Evolutionary conservation across 305 asterid species (phyloP), one percentile per base, ranked within the genome.

Genomic region (Plantago lanceolata): DNA sequence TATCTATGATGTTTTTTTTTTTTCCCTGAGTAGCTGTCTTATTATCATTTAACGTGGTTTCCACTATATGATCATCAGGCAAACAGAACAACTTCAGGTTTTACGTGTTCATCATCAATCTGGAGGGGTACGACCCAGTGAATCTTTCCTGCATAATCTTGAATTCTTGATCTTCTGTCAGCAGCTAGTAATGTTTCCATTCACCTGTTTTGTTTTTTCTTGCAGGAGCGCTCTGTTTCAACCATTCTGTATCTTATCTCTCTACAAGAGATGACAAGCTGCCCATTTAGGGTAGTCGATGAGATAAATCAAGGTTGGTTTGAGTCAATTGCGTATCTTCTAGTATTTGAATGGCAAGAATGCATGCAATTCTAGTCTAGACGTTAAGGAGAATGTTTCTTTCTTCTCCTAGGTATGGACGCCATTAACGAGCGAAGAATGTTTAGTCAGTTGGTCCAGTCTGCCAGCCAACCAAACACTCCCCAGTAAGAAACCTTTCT

Each of bases 231-330:
- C 47, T 94, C 99, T 5, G 99, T 94, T 77, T 88, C 99, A 44
- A 94, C 99, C 31, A 90, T 94, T 79, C 96, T 94, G 62, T 94
- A 90, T 81, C 95, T 94, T 16, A 92, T 94, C 73, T 93, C 99
- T 66, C 81, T 93, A 71, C 99, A 93, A 88, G 96, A 93, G 80
- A 92, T 94, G 18, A 90, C 99, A 45, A 82, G 84, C 81, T 94
- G 99, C 84, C 99, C 99, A 50, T 94, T 94, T 70, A 90, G 99
- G 80, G 99, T 94, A 29, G 99, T 89, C 64, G 97, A 93, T 80
- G 98, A 93, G 80, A 93, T 93, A 73, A 93, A 93, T 72, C 99
- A 93, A 93, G 98, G 98, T 89, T 75, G 62, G 84, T 68, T 65
- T 47, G 62, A 64, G 53, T 24, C 26, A 52, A 8, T 35, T 35